Evolutionary conservation across 345 rosid species (phyloP).

Genomic region (Murraya paniculata): DNA sequence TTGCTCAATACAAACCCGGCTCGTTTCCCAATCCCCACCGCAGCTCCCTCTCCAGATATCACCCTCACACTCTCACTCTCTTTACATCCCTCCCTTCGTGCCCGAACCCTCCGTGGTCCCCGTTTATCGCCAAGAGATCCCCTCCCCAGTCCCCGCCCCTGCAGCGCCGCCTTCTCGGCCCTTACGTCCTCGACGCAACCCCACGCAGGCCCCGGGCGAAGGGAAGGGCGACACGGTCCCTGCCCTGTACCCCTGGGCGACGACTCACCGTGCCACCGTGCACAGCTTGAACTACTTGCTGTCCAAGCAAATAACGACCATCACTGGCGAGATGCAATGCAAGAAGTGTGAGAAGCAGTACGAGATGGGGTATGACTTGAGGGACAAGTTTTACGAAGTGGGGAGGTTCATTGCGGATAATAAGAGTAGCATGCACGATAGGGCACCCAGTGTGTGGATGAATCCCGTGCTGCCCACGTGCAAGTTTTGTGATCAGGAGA

Average conservation of each 20-base stretch:
- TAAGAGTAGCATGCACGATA: conserved; percentile 47
- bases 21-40: background rate
- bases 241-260: conserved; percentile 74
- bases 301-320: conserved; percentile 27
- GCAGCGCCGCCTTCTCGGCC: background rate
- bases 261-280: conserved; percentile 45
- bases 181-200: conserved; percentile 27
- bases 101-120: background rate
- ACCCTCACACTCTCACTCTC: conserved; percentile 3
- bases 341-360: conserved; percentile 53
- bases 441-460: conserved; percentile 66
- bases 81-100: background rate
- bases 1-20: background rate
- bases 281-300: conserved; percentile 37
- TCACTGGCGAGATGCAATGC: conserved; percentile 64
- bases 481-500: conserved; percentile 46
- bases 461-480: conserved; percentile 47
- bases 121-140: background rate
- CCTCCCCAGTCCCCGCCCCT: background rate
- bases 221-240: conserved; percentile 38
- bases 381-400: conserved; percentile 46
- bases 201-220: conserved; percentile 11
- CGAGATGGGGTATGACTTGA: conserved; percentile 47
- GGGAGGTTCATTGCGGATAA: conserved; percentile 25
- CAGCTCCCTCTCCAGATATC: conserved; percentile 13